Conservation (phyloP, 257 asterid genomes). For the Solanum sejunctum region DNA sequence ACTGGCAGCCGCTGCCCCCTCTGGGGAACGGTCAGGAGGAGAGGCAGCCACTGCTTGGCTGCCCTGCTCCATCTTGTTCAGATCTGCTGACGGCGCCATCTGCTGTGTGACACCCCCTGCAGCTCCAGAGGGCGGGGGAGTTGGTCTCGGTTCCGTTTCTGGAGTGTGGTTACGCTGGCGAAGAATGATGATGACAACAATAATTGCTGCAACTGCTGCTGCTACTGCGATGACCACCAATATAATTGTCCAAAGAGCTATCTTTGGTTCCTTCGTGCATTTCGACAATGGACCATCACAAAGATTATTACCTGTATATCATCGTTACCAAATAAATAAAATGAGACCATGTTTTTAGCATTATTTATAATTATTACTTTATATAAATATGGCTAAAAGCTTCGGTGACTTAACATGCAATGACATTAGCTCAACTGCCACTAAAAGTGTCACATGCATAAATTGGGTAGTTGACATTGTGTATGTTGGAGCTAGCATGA, state of each 20-base stretch:
- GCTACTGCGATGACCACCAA: slow-evolving; percentile 19
- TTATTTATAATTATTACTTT: too few species aligned
- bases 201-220: slow-evolving; percentile 27
- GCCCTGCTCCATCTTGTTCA: slow-evolving; percentile 35
- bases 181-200: slow-evolving; percentile 50
- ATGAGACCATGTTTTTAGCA: background rate
- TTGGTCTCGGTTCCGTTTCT: background rate
- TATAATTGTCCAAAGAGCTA: slow-evolving; percentile 23
- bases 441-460: too few species aligned
- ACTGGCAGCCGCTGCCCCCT: background rate
- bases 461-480: background rate
- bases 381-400: too few species aligned
- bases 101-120: background rate
- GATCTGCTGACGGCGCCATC: slow-evolving; percentile 2
- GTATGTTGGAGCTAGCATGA: background rate
- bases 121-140: background rate
- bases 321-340: background rate
- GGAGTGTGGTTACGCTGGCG: slow-evolving; percentile 16
- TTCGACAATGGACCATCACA: slow-evolving; percentile 58
- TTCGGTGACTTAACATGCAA: too few species aligned
- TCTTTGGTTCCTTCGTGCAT: slow-evolving; percentile 20
- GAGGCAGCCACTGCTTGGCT: slow-evolving; percentile 6
- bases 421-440: too few species aligned
- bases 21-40: slow-evolving; percentile 3
- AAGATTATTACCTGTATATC: slow-evolving; percentile 32